Base-by-base conservation (phyloP, 1,284 basidiomycete species). In the Tilletia walkeri region DNA sequence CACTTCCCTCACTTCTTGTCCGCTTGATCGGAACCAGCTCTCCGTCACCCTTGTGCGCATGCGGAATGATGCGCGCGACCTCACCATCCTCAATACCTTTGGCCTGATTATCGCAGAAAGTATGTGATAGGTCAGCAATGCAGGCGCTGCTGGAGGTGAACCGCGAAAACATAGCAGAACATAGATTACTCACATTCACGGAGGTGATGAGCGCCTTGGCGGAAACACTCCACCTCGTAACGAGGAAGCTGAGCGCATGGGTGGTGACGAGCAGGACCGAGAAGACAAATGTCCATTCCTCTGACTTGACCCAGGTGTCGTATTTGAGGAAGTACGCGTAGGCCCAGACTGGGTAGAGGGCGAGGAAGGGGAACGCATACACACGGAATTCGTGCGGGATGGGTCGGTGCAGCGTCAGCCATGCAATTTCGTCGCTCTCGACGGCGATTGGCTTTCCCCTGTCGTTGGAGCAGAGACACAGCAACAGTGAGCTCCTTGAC, bases 311-410 rank as follows among this genome's bases (percentile, higher is more conserved):
- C 78, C 78, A 84, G 83, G 95, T 92, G 84, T 96, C 95, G 76
- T 92, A 94, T 82, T 90, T 88, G 69, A 95, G 85, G 90, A 92
- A 94, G 80, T 93, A 88, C 79, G 96, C 92, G 84, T 98, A 98
- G 82, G 89, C 93, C 66, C 94, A 89, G 39, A 95, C 83, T 0
- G 94, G 94, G 82, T 98, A 99, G 72, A 95, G 86, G 1, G 88
- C 67, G 53, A 94, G 87, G 84, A 94, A 94, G 0, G 95, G 95
- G 14, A 91, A 73, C 14, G 90, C 89, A 84, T 99, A 99, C 71
- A 96, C 83, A 80, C 95, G 90, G 30, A 87, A 87, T 78, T 90
- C 89, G 85, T 90, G 87, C 4, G 93, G 92, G 65, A 94, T 88
- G 70, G 89, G 88, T 76, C 90, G 88, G 84, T 94, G 93, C 70